A percentile compares a stretch with the other conserved stretches of the same genome.
Conservation (phyloP, 306 rosid genomes). For the Prunus padus region DNA sequence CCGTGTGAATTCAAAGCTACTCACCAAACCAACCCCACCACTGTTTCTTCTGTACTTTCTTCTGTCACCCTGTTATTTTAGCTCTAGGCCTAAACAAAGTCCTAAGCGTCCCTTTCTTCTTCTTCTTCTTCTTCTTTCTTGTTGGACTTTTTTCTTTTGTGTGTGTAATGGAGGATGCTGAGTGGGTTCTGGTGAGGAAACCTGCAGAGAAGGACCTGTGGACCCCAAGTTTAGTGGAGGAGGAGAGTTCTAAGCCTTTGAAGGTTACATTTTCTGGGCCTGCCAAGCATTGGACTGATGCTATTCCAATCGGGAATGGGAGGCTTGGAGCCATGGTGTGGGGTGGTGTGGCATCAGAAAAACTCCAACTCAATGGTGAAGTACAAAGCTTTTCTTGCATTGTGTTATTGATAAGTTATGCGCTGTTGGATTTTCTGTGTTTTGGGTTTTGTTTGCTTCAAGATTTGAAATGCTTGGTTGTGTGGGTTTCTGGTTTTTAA, state of each 20-base stretch:
- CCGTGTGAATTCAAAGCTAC: slow-evolving; percentile 3
- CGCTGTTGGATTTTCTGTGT: neutral
- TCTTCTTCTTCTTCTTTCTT: too few relatives aligned
- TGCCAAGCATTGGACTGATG: slow-evolving; percentile 81
- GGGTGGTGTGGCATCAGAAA: slow-evolving; percentile 73
- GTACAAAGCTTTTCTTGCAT: neutral
- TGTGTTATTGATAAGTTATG: neutral
- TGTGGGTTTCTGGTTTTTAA: neutral
- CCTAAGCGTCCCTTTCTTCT: neutral
- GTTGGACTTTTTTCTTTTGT: neutral
- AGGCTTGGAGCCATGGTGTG: slow-evolving; percentile 93
- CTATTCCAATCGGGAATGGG: slow-evolving; percentile 90
- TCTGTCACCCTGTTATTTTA: too few relatives aligned
- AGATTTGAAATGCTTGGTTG: neutral
- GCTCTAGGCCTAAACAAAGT: too few relatives aligned
- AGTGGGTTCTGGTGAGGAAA: slow-evolving; percentile 42
- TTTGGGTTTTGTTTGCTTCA: neutral
- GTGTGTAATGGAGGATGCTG: slow-evolving; percentile 44
- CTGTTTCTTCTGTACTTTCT: too few relatives aligned
- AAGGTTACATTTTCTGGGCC: slow-evolving; percentile 62
- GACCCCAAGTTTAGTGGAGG: slow-evolving; percentile 41
- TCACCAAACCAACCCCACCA: neutral
- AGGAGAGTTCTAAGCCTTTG: slow-evolving; percentile 50
- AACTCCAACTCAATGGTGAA: slow-evolving; percentile 87
- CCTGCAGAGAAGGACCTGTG: slow-evolving; percentile 54